Conservation (phyloP, 352 stramenopile genomes). For the Elongisporangium undulatum region DNA sequence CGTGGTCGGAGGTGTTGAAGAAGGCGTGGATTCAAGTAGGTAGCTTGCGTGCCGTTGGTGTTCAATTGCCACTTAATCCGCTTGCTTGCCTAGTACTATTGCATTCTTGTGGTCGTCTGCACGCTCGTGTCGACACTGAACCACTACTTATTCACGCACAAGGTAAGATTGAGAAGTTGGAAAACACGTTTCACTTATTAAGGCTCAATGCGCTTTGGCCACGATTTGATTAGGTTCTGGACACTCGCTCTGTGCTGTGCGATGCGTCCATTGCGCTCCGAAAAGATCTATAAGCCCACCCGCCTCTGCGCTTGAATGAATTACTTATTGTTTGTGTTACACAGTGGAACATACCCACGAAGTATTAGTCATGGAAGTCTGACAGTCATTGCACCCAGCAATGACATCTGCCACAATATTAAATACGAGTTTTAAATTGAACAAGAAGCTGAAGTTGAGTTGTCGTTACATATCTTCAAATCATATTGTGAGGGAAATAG, state of each 20-base stretch:
- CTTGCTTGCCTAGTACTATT: conserved; percentile 30
- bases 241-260: neutral
- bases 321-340: neutral
- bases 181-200: neutral
- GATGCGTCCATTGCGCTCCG: neutral
- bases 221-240: neutral
- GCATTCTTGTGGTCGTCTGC: conserved; percentile 31
- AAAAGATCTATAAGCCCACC: neutral
- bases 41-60: neutral
- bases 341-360: no score
- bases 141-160: conserved; percentile 39
- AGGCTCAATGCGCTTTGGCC: neutral
- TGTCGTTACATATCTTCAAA: no score
- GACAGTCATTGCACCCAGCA: no score
- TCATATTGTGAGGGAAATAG: no score
- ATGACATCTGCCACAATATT: no score
- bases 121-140: conserved; percentile 20
- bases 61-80: neutral
- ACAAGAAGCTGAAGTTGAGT: no score
- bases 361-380: no score
- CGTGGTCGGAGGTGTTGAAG: conserved; percentile 60
- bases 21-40: conserved; percentile 64
- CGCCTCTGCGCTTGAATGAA: neutral
- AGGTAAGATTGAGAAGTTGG: conserved; percentile 11
- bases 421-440: no score